Evolutionary conservation across 306 rosid species (phyloP).

Genomic region (Glycyrrhiza uralensis): DNA sequence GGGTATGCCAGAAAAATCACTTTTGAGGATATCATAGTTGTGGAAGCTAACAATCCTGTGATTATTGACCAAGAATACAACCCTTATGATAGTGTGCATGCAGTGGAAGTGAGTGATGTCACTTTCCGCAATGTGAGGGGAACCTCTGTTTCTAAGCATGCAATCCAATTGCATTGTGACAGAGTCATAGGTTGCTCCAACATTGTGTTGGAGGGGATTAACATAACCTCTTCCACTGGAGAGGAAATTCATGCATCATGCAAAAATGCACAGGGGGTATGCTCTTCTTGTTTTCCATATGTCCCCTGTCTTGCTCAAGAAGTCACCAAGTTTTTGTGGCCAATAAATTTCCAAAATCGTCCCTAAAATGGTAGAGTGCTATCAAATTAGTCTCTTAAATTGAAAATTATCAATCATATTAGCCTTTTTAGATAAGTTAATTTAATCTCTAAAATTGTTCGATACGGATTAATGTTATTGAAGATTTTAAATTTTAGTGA

Average conservation of each 20-base stretch:
- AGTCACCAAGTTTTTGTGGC: not conserved
- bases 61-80: constrained; percentile 38
- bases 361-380: too few species aligned
- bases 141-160: constrained; percentile 25
- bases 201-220: constrained; percentile 21
- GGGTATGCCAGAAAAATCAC: constrained; percentile 46
- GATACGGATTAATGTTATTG: too few species aligned
- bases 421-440: too few species aligned
- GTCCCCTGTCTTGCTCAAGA: constrained; percentile 15
- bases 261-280: not conserved
- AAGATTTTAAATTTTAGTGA: too few species aligned
- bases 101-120: constrained; percentile 33
- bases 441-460: too few species aligned
- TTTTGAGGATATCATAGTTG: constrained; percentile 32
- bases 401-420: too few species aligned
- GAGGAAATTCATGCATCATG: constrained; percentile 3
- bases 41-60: constrained; percentile 23
- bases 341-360: too few species aligned
- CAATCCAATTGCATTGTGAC: constrained; percentile 29
- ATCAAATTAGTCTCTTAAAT: too few species aligned
- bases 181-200: not conserved
- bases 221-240: not conserved
- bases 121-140: constrained; percentile 35
- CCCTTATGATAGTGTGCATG: not conserved
- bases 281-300: constrained; percentile 9